Percentiles rank a stretch among this genome's conserved stretches.
These are phyloP conservation scores for Macrolepiota fuliginosa DNA, from an alignment of 768 basidiomycete genomes.

Conservation along the genomic window DNA sequence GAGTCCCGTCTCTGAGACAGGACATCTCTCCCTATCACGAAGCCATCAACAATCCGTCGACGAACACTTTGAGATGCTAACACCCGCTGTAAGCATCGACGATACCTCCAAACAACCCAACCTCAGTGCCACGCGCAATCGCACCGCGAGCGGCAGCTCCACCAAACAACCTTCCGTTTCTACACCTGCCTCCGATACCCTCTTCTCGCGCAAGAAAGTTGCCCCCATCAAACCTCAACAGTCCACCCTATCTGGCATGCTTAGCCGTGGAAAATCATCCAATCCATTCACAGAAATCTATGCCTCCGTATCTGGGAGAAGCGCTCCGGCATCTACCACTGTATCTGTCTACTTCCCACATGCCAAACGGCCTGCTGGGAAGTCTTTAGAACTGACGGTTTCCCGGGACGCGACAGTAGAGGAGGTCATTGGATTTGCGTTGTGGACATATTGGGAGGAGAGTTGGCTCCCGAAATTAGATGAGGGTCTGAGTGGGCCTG, in stretches of 20 bases:
- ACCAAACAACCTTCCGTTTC: constrained; percentile 12
- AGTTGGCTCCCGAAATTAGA: constrained; percentile 76
- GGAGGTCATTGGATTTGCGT: constrained; percentile 90
- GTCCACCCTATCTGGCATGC: constrained; percentile 72
- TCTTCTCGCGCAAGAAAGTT: constrained; percentile 56
- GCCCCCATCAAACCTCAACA: constrained; percentile 37
- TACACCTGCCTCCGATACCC: constrained; percentile 18
- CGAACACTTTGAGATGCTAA: constrained; percentile 21
- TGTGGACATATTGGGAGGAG: constrained; percentile 94
- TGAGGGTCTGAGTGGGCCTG: constrained; percentile 56
- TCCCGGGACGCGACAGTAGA: constrained; percentile 89
- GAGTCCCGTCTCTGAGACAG: constrained; percentile 59
- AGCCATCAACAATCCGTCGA: constrained; percentile 5
- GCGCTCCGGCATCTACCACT: constrained; percentile 56
- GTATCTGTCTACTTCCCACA: constrained; percentile 87
- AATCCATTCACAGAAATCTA: constrained; percentile 92
- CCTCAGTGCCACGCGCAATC: constrained; percentile 20
- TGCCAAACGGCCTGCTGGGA: constrained; percentile 56
- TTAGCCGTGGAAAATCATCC: constrained; percentile 62
- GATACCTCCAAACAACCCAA: constrained; percentile 20
- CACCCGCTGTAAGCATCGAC: constrained; percentile 22
- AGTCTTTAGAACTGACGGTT: constrained; percentile 71
- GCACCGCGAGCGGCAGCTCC: constrained; percentile 19
- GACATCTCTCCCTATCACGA: constrained; percentile 4
- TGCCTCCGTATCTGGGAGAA: constrained; percentile 78